Percentiles rank a stretch among this genome's conserved stretches.
Conservation (phyloP, 2,329 filamentous ascomycete genomes). For the Penicillium sp. region DNA sequence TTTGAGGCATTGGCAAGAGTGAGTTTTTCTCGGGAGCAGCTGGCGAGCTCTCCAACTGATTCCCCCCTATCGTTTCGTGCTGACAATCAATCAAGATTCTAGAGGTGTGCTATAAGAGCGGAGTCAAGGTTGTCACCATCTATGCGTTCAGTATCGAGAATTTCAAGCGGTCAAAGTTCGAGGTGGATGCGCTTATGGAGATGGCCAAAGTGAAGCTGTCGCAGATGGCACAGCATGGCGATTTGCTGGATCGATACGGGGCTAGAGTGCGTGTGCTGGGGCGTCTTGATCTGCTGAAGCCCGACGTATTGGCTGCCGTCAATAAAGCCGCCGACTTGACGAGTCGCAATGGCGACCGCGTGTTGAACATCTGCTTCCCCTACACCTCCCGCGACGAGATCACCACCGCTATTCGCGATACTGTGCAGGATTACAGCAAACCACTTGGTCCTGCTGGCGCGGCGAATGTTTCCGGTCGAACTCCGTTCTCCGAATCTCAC, state of each 20-base stretch:
- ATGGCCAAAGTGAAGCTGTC: constrained; percentile 93
- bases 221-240: constrained; percentile 87
- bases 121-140: constrained; percentile 92
- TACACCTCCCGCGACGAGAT: constrained; percentile 97
- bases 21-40: constrained; percentile 29
- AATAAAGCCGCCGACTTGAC: constrained; percentile 83
- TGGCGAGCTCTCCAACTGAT: neutral
- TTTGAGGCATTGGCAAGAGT: constrained; percentile 91
- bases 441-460: constrained; percentile 50
- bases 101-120: constrained; percentile 96
- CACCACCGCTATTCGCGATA: constrained; percentile 77
- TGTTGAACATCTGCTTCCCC: constrained; percentile 93
- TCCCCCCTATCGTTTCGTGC: too few relatives aligned
- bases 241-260: constrained; percentile 86
- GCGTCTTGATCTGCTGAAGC: constrained; percentile 73
- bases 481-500: constrained; percentile 78
- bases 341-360: constrained; percentile 70
- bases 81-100: constrained; percentile 58
- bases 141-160: constrained; percentile 99
- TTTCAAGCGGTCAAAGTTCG: constrained; percentile 93
- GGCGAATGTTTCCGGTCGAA: constrained; percentile 41
- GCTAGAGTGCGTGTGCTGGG: constrained; percentile 81
- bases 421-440: constrained; percentile 77
- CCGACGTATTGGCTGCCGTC: constrained; percentile 82
- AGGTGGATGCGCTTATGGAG: constrained; percentile 95